Conservation (phyloP, 148 eudicot genomes). For the Amaranthus cruentus region DNA sequence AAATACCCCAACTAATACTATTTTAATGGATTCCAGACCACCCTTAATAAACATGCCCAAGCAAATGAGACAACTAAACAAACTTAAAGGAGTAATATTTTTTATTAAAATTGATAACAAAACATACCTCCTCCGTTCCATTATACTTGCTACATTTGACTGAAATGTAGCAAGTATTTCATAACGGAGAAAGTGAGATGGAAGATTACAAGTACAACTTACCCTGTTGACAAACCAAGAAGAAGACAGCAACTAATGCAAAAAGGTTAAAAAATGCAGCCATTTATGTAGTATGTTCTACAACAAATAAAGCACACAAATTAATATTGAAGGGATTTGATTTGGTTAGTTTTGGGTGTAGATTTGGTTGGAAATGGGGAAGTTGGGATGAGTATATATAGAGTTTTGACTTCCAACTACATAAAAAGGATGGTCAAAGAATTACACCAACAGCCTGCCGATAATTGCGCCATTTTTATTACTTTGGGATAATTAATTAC, state of each 20-base stretch:
- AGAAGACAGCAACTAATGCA: slow-evolving; percentile 13
- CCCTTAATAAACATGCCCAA: no score
- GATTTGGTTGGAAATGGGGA: neutral
- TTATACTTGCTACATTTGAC: no score
- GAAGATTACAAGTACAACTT: neutral
- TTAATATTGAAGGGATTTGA: neutral
- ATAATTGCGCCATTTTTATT: slow-evolving; percentile 19
- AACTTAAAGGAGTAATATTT: no score
- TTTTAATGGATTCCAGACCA: no score
- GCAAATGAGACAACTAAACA: no score
- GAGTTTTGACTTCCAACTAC: neutral
- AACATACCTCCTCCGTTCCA: no score
- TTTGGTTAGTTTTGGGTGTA: neutral
- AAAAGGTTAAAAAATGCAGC: slow-evolving; percentile 14
- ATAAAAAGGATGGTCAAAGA: neutral
- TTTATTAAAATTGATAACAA: no score
- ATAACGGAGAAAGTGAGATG: neutral
- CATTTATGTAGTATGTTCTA: slow-evolving; percentile 7
- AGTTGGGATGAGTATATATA: slow-evolving; percentile 10
- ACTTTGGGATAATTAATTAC: neutral
- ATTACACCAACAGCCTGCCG: slow-evolving; percentile 16
- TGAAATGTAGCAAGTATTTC: no score
- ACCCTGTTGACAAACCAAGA: slow-evolving; percentile 24
- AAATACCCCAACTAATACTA: no score
- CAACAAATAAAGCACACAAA: neutral